Evolutionary conservation across 495 filamentous ascomycete species (phyloP).

Genomic region (Geopyxis carbonaria): DNA sequence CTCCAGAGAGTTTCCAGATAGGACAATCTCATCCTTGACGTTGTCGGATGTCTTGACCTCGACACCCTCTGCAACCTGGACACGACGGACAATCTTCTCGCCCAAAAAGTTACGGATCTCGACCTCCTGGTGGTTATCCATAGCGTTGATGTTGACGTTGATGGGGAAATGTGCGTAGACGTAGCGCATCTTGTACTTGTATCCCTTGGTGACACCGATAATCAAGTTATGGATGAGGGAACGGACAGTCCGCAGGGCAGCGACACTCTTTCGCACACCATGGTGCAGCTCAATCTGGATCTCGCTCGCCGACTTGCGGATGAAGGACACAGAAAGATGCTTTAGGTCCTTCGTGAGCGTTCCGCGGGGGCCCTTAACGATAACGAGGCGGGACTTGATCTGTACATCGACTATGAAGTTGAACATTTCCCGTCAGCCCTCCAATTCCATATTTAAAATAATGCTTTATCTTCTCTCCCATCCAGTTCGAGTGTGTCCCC

Average conservation of each 20-base stretch:
- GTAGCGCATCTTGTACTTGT: constrained; percentile 99
- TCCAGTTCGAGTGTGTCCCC: constrained; percentile 1
- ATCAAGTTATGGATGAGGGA: constrained; percentile 96
- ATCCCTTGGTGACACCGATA: constrained; percentile 93
- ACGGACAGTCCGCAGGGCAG: constrained; percentile 92
- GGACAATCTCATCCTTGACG: constrained; percentile 89
- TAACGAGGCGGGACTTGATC: constrained; percentile 91
- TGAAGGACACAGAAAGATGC: constrained; percentile 89
- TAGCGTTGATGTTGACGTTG: constrained; percentile 97
- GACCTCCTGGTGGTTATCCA: constrained; percentile 74
- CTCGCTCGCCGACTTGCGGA: constrained; percentile 47
- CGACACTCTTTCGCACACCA: constrained; percentile 89
- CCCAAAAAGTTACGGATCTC: constrained; percentile 99
- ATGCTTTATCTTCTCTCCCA: constrained; percentile 1
- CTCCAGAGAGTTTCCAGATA: constrained; percentile 88
- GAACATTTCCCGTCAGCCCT: constrained; percentile 28
- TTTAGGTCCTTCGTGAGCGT: constrained; percentile 91
- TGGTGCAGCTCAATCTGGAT: constrained; percentile 97
- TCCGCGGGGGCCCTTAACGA: constrained; percentile 88
- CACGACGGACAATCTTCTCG: constrained; percentile 94
- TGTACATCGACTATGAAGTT: constrained; percentile 61
- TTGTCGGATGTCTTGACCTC: constrained; percentile 73
- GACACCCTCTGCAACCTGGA: constrained; percentile 77
- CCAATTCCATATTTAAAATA: constrained; percentile 8
- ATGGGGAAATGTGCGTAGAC: constrained; percentile 99